Base-by-base conservation (phyloP, 768 basidiomycete genomes). In the Infundibulicybe gibba region DNA sequence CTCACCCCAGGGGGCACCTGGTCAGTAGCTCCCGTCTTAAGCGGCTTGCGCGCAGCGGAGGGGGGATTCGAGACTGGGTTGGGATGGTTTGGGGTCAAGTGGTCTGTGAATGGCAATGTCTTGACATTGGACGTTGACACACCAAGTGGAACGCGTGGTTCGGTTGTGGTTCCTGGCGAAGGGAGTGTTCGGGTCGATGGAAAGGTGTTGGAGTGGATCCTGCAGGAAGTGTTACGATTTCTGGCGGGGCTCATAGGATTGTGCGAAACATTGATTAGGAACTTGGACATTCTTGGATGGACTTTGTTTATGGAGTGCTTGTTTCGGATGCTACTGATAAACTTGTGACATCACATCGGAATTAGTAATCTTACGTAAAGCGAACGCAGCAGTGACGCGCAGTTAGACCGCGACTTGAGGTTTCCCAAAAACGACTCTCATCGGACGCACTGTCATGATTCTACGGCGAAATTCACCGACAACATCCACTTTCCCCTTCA, bases 41-140 rank as follows among this genome's bases (percentile, higher is more conserved):
- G 71, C 16, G 72, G 72, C 3, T 60, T 76, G 3, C 25, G 54
- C 3, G 58, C 61, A 2, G 75, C 71, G 0, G 62, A 77, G 52
- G 75, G 75, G 13, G 74, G 75, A 0, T 70, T 75, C 45, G 66
- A 68, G 49, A 78, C 76, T 4, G 56, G 62, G 2, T 63, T 76
- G 9, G 75, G 75, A 3, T 71, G 66, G 64, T 78, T 71, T 45
- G 66, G 67, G 33, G 72, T 66, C 3, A 59, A 69, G 47, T 76
- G 75, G 76, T 44, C 32, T 16, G 45, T 58, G 35, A 41, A 15
- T 2, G 47, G 43, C 2, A 40, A 47, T 16, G 45, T 35, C 9
- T 52, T 65, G 37, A 60, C 47, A 10, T 19, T 67, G 19, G 47
- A 31, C 9, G 19, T 66, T 13, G 48, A 59, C 37, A 58, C 63